Base-by-base conservation (phyloP, 2,329 filamentous ascomycete genomes). In the Trichoderma sp. region DNA sequence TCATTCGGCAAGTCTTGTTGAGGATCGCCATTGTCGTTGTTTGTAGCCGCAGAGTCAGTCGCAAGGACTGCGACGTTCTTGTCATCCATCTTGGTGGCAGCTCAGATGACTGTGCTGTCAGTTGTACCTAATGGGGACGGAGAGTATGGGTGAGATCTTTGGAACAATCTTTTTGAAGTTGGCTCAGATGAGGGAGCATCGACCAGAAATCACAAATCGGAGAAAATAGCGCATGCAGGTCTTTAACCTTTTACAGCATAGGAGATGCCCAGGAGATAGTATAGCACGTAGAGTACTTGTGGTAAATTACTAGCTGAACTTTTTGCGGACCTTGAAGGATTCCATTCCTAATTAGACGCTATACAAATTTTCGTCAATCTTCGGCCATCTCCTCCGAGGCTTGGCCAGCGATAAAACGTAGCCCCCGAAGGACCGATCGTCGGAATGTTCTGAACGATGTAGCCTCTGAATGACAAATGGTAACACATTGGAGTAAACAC, bases 1-100 rank as follows among this genome's bases (percentile, higher is more conserved):
- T 76, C 71, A 15, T 67, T 67, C 24, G 51, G 64, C 30, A 57
- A 26, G 3, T 62, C 32, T 7, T 26, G 14, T 26, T 39, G 58
- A 39, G 47, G n/a, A 18, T 39, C 32, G 30, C 51, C 47, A 56
- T 53, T 67, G 47, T 56, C 26, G 51, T 53, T 36, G n/a, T n/a
- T 57, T 28, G n/a, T 18, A 36, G 32, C 51, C 21, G 26, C 51
- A 57, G 24, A 14, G 24, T 67, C 47, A 18, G 64, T 62, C n/a
- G 32, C 58, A 39, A 62, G 30, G 32, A 36, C 58, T n/a, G 58
- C 58, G 15, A 28, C 24, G n/a, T 30, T 51, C 62, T 65, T 65
- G 36, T 28, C 47, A 32, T 65, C 62, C 21, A 24, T 26, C 15
- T 51, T 21, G 28, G 30, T 65, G 7, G n/a, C 24, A 51, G 24